Base-by-base conservation (phyloP, 2,329 filamentous ascomycete species). In the Emydomyces testavorans region DNA sequence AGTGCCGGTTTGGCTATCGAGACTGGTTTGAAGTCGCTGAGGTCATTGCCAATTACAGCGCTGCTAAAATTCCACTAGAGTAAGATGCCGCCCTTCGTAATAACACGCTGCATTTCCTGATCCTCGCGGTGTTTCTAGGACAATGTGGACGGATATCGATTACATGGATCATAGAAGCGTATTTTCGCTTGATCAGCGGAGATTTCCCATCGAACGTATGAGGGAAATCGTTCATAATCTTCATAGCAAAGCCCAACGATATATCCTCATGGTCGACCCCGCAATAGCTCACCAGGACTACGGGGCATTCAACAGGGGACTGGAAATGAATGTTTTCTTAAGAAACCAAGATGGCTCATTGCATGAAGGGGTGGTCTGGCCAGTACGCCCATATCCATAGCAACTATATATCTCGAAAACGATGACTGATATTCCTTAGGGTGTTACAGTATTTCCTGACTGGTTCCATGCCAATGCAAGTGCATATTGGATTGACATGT, bases 1-100 rank as follows among this genome's bases (percentile, higher is more conserved):
- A 93, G 61, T 90, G 85, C 57, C 75, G 84, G 50, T 92, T 85
- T 80, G 86, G 85, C 0, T 92, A 92, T 61, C 68, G 74, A 32
- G 86, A 85, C 57, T 87, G 82, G 78, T 75, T 77, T 1, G 72
- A 78, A 23, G 59, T 86, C 2, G 74, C 82, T 53, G 75, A 75
- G 53, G 71, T 78, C 8, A 68, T 77, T 26, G 65, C 73, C 40
- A 71, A 70, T 44, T 77, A 74, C 60, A 70, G 67, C 49, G 67
- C 65, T 16, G 78, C 77, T 49, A 65, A 70, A 24, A 79, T 80
- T 47, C 77, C 77, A 0, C 62, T 80, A 1, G 74, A 77, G 69
- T 65, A 50, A 36, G 58, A 38, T 21, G 15, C 4, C 13, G 35
- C 4, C 23, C 15, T 24, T 8, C 28, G 4, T 16, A 2, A 6